These are phyloP conservation scores for Mycena vulgaris DNA, from an alignment of 768 basidiomycete species.

Conservation along the genomic window DNA sequence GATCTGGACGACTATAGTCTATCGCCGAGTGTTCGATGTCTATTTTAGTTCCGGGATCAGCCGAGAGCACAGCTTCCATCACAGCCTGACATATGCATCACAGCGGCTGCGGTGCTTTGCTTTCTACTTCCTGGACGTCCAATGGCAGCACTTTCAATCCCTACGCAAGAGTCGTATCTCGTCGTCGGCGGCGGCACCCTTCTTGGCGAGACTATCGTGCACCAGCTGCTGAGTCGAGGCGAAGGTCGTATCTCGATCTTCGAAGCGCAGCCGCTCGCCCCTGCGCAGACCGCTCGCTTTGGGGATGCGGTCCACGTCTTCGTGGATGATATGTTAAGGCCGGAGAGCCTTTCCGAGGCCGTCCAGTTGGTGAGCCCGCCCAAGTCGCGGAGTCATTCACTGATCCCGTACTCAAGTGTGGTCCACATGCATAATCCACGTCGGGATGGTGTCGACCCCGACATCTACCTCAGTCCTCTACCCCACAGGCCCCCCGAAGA, in stretches of 20 bases:
- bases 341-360: slow-evolving; percentile 50
- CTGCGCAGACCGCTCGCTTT: slow-evolving; percentile 50
- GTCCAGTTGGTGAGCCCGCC: slow-evolving; percentile 54
- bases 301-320: slow-evolving; percentile 51
- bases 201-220: slow-evolving; percentile 62
- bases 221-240: slow-evolving; percentile 58
- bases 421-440: slow-evolving; percentile 66
- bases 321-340: slow-evolving; percentile 63
- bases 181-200: slow-evolving; percentile 62
- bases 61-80: too few relatives aligned
- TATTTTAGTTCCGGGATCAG: too few relatives aligned
- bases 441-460: slow-evolving; percentile 59
- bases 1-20: too few relatives aligned
- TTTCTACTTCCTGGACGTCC: too few relatives aligned
- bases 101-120: too few relatives aligned
- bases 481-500: neutral
- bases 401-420: slow-evolving; percentile 41
- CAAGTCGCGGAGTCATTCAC: neutral
- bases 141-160: too few relatives aligned
- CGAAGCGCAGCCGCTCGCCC: slow-evolving; percentile 56
- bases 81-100: too few relatives aligned
- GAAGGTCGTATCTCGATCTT: slow-evolving; percentile 60
- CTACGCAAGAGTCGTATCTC: slow-evolving; percentile 54
- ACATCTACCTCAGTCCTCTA: slow-evolving; percentile 50
- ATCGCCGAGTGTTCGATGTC: too few relatives aligned